A percentile compares a stretch with the other conserved stretches of the same genome.
phyloP scores from a whole-genome alignment of 768 basidiomycete genomes.

The Floccularia luteovirens region DNA sequence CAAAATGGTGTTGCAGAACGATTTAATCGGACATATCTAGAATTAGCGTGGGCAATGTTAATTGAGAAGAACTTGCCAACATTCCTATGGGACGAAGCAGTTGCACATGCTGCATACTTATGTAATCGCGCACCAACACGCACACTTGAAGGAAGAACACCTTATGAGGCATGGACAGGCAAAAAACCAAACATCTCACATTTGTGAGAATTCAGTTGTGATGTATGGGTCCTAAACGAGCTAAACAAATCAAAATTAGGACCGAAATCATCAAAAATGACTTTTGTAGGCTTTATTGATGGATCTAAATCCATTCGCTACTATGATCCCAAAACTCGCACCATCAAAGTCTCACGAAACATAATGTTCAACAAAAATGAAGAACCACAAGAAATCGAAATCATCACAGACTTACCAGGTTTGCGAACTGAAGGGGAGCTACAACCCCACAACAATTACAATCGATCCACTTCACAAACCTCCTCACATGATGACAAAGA shows the following conservation, averaged over 20 bases:
- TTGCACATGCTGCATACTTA: slow-evolving; percentile 17
- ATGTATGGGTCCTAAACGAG: slow-evolving; percentile 15
- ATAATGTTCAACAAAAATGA: slow-evolving; percentile 16
- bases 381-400: slow-evolving; percentile 5
- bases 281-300: slow-evolving; percentile 15
- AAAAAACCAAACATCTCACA: slow-evolving; percentile 13
- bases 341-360: slow-evolving; percentile 17
- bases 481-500: background rate
- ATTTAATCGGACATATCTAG: slow-evolving; percentile 22
- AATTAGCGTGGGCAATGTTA: slow-evolving; percentile 23
- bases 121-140: slow-evolving; percentile 17
- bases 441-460: background rate
- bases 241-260: slow-evolving; percentile 10
- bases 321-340: slow-evolving; percentile 11
- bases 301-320: slow-evolving; percentile 15
- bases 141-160: slow-evolving; percentile 13
- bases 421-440: slow-evolving; percentile 14
- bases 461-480: no score
- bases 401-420: slow-evolving; percentile 5
- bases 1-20: slow-evolving; percentile 33
- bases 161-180: slow-evolving; percentile 11
- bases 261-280: slow-evolving; percentile 13
- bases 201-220: slow-evolving; percentile 16
- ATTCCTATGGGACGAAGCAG: slow-evolving; percentile 23
- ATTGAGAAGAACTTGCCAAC: slow-evolving; percentile 15